These are phyloP conservation scores for Penicillium canescens DNA, from an alignment of 495 filamentous ascomycete species.

Conservation along the genomic window DNA sequence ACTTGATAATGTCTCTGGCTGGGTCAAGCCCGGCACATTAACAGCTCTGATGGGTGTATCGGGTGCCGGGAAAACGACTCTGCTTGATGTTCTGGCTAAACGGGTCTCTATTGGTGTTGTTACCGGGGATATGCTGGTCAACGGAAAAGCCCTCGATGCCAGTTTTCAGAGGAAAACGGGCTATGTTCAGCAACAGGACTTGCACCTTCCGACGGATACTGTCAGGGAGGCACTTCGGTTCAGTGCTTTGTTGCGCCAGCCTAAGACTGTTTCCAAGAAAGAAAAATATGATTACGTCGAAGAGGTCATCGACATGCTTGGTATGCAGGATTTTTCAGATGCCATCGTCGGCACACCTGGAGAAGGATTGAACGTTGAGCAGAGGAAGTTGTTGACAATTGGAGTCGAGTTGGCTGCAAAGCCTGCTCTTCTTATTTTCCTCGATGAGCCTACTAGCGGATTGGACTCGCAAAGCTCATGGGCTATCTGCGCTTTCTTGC, in stretches of 20 bases:
- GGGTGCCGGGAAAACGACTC: conserved; percentile 68
- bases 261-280: conserved; percentile 45
- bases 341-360: conserved; percentile 47
- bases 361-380: conserved; percentile 83
- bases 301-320: conserved; percentile 53
- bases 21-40: conserved; percentile 68
- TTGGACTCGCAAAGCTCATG: conserved; percentile 84
- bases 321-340: conserved; percentile 48
- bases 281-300: conserved; percentile 54
- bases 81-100: conserved; percentile 62
- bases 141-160: conserved; percentile 57
- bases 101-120: conserved; percentile 55
- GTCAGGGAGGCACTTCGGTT: conserved; percentile 83
- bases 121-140: conserved; percentile 55
- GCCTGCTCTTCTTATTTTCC: conserved; percentile 84
- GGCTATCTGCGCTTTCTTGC: conserved; percentile 78
- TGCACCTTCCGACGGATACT: conserved; percentile 78
- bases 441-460: conserved; percentile 92
- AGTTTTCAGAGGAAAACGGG: conserved; percentile 91
- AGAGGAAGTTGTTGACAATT: conserved; percentile 85
- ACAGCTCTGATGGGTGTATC: conserved; percentile 65
- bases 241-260: conserved; percentile 82
- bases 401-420: conserved; percentile 91
- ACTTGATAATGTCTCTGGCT: conserved; percentile 64
- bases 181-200: conserved; percentile 92